phyloP scores from a whole-genome alignment of 805 yeast species.

The Hanseniaspora hatyaiensis region DNA sequence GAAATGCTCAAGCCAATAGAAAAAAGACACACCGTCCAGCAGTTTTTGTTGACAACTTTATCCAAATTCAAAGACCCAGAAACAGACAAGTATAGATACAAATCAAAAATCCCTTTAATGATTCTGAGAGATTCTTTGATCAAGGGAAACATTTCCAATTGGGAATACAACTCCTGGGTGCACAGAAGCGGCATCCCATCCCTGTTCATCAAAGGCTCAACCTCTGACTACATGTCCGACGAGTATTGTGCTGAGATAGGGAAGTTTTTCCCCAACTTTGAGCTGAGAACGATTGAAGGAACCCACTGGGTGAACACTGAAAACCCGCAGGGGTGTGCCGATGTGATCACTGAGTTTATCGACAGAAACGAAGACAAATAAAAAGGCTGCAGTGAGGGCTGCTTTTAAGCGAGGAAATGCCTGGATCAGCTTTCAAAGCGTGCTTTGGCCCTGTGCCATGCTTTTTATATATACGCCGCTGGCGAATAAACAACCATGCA shows the following conservation, averaged over 20 bases:
- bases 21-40: slow-evolving; percentile 47
- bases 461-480: too few relatives aligned
- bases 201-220: slow-evolving; percentile 66
- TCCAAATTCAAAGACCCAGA: slow-evolving; percentile 26
- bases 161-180: slow-evolving; percentile 54
- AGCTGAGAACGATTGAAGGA: slow-evolving; percentile 58
- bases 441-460: too few relatives aligned
- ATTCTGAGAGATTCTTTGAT: slow-evolving; percentile 54
- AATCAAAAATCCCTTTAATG: slow-evolving; percentile 50
- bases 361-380: slow-evolving; percentile 33
- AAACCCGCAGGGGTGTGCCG: slow-evolving; percentile 65
- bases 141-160: slow-evolving; percentile 56
- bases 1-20: slow-evolving; percentile 52
- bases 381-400: neutral
- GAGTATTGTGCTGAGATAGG: slow-evolving; percentile 67
- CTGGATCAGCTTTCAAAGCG: too few relatives aligned
- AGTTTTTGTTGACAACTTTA: slow-evolving; percentile 49
- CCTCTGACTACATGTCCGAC: slow-evolving; percentile 70
- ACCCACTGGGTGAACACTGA: slow-evolving; percentile 94
- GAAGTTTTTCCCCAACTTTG: slow-evolving; percentile 65
- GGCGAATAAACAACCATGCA: too few relatives aligned
- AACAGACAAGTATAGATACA: slow-evolving; percentile 25
- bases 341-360: slow-evolving; percentile 49
- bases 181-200: slow-evolving; percentile 59
- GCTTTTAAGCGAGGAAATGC: too few relatives aligned